Conservation (phyloP, 345 rosid species). For the Ceriops decandra region DNA sequence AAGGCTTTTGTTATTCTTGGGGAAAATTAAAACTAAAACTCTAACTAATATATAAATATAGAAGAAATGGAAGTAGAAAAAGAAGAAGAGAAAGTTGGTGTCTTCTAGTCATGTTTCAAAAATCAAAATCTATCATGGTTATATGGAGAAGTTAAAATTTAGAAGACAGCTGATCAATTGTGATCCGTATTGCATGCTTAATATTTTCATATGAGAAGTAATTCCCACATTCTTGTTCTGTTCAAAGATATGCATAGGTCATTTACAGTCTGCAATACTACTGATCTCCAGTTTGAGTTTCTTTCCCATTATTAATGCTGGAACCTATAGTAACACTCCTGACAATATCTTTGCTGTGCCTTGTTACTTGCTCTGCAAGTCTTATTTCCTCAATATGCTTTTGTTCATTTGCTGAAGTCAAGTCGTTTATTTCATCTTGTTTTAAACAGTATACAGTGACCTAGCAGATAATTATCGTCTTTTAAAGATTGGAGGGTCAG, state of each 20-base stretch:
- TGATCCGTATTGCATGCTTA: background rate
- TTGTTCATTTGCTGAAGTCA: background rate
- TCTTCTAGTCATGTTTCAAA: too few species aligned
- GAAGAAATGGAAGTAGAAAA: too few species aligned
- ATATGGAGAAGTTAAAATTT: background rate
- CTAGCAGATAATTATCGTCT: conserved; percentile 73
- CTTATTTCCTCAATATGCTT: too few species aligned
- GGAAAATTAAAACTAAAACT: background rate
- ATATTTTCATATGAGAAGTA: too few species aligned
- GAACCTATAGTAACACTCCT: background rate
- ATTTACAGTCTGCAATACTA: background rate
- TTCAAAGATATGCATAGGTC: background rate
- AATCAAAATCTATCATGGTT: too few species aligned
- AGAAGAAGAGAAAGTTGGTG: too few species aligned
- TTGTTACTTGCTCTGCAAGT: background rate
- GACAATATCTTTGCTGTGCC: background rate
- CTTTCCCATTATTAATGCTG: background rate
- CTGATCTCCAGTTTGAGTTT: background rate
- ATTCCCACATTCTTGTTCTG: background rate
- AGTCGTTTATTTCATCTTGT: background rate
- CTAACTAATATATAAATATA: too few species aligned
- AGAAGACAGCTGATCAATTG: background rate
- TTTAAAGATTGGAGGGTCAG: conserved; percentile 92
- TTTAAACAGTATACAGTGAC: conserved; percentile 58
- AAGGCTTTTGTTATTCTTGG: background rate